Percentiles rank a stretch among this genome's conserved stretches.
Evolutionary conservation across 2,329 filamentous ascomycete genomes (phyloP).

Genomic region (Xylariaceae sp.): DNA sequence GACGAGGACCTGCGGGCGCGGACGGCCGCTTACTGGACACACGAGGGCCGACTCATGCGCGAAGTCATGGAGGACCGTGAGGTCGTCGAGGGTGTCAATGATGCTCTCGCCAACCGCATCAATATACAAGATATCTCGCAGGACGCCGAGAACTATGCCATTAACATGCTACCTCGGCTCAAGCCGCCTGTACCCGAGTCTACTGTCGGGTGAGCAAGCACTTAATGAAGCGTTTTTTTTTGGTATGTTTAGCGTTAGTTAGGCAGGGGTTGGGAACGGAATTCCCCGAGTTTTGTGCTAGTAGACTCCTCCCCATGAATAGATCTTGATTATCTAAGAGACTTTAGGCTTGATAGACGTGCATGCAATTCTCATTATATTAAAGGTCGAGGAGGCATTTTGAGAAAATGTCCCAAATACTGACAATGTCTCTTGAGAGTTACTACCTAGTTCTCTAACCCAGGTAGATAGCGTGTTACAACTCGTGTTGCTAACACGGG

Average conservation of each 20-base stretch:
- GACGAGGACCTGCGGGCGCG: constrained; percentile 73
- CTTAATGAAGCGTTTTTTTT: background rate
- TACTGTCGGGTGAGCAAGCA: background rate
- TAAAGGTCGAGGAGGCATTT: background rate
- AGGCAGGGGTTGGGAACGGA: background rate
- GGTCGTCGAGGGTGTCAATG: constrained; percentile 73
- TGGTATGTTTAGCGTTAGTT: background rate
- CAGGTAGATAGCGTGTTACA: constrained; percentile 15
- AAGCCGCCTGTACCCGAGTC: background rate
- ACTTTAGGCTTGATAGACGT: background rate
- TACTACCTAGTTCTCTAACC: constrained; percentile 12
- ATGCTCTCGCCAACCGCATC: constrained; percentile 68
- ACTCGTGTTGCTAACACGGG: constrained; percentile 11
- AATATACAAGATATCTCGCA: constrained; percentile 66
- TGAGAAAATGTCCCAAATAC: background rate
- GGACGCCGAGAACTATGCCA: constrained; percentile 69
- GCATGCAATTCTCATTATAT: background rate
- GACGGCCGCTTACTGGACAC: constrained; percentile 78
- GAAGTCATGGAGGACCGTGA: constrained; percentile 81
- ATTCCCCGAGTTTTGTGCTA: background rate
- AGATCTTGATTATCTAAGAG: background rate
- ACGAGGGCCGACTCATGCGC: constrained; percentile 74
- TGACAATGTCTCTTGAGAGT: background rate
- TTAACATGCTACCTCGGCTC: constrained; percentile 48
- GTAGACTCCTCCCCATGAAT: background rate